Percentiles rank a stretch among this genome's conserved stretches.
Evolutionary conservation across 768 basidiomycete species (phyloP).

Genomic region (Suillus occidentalis): DNA sequence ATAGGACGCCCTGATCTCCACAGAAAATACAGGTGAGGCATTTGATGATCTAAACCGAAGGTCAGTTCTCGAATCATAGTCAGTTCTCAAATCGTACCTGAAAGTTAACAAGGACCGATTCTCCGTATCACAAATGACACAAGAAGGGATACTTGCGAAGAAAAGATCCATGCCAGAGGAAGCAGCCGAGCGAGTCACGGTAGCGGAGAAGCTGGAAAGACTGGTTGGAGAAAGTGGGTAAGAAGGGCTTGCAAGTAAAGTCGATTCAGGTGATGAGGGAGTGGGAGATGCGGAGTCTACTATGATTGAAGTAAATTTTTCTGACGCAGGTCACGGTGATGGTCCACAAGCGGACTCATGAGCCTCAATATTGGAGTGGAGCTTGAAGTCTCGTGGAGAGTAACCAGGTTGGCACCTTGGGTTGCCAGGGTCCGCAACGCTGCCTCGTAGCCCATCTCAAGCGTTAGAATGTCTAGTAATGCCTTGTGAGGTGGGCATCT

Average conservation of each 20-base stretch:
- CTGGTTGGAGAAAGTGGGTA: slow-evolving; percentile 38
- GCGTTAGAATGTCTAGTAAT: slow-evolving; percentile 50
- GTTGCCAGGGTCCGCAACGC: slow-evolving; percentile 73
- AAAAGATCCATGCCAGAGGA: no score
- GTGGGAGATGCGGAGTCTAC: slow-evolving; percentile 25
- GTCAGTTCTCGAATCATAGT: neutral
- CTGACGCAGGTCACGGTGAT: slow-evolving; percentile 16
- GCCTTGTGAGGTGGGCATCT: no score
- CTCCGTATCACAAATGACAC: neutral
- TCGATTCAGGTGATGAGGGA: slow-evolving; percentile 22
- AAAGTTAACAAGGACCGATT: neutral
- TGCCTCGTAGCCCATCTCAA: slow-evolving; percentile 80
- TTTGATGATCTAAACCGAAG: neutral
- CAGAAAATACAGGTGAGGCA: neutral
- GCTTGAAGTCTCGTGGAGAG: slow-evolving; percentile 17
- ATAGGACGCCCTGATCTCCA: neutral
- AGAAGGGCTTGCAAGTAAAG: slow-evolving; percentile 31
- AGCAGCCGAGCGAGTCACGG: no score
- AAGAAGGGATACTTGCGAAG: no score
- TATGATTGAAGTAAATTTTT: slow-evolving; percentile 24
- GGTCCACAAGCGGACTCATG: slow-evolving; percentile 24
- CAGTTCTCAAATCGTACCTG: neutral
- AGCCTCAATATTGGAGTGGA: slow-evolving; percentile 8
- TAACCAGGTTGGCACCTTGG: slow-evolving; percentile 43
- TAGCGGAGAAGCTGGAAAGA: no score